Evolutionary conservation across 805 yeast genomes (phyloP).

Genomic region (Saturnispora galanensis): DNA sequence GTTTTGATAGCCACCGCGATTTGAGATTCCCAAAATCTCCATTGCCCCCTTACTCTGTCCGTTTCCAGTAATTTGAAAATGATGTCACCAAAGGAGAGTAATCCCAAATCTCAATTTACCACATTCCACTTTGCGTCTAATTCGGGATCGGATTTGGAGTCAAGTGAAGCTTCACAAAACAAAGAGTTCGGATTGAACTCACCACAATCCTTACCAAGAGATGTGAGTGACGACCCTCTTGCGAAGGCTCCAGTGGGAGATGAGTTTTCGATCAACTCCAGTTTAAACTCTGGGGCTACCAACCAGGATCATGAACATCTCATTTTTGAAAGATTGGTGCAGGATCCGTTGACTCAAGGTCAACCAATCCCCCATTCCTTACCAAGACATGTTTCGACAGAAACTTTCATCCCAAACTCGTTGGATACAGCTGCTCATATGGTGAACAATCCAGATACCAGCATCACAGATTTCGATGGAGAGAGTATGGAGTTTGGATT

Average conservation of each 20-base stretch:
- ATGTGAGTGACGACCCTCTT: slow-evolving; percentile 2
- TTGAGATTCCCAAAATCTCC: no score
- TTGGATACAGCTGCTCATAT: slow-evolving; percentile 40
- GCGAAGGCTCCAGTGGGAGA: slow-evolving; percentile 4
- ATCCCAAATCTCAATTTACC: background rate
- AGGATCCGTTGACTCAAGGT: slow-evolving; percentile 37
- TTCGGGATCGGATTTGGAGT: background rate
- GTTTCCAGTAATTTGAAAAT: background rate
- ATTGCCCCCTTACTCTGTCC: no score
- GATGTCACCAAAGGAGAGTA: slow-evolving; percentile 1
- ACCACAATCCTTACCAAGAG: slow-evolving; percentile 15
- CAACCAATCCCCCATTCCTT: slow-evolving; percentile 22
- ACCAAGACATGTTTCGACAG: slow-evolving; percentile 34
- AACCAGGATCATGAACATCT: slow-evolving; percentile 28
- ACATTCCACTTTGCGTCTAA: background rate
- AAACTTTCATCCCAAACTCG: slow-evolving; percentile 48
- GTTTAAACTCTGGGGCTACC: slow-evolving; percentile 9
- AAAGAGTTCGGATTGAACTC: background rate
- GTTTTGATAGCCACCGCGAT: no score
- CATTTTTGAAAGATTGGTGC: slow-evolving; percentile 61
- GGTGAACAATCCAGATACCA: slow-evolving; percentile 23
- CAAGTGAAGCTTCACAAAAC: background rate
- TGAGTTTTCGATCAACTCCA: slow-evolving; percentile 10
- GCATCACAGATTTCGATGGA: slow-evolving; percentile 13
- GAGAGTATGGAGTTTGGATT: slow-evolving; percentile 39